Conservation (phyloP, 768 basidiomycete species). For the Amanita pseudoporphyria region DNA sequence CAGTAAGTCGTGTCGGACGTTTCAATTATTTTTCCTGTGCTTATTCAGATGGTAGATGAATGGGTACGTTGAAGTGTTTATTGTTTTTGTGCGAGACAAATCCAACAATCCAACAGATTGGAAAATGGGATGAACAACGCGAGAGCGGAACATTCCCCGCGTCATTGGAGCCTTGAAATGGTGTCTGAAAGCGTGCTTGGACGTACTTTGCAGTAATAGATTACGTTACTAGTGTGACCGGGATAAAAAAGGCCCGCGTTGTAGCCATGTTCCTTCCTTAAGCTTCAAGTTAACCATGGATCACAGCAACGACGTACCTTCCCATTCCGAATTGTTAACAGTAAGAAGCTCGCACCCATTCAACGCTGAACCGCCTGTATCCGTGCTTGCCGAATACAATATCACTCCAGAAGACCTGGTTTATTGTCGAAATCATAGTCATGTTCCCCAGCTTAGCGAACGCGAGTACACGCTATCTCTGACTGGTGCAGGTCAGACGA, state of each 20-base stretch:
- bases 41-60: conserved; percentile 49
- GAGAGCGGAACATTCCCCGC: conserved; percentile 90
- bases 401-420: conserved; percentile 55
- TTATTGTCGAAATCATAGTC: conserved; percentile 67
- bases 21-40: conserved; percentile 1
- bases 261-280: no score
- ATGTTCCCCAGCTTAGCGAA: conserved; percentile 40
- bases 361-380: conserved; percentile 59
- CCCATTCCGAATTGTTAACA: conserved; percentile 36
- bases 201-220: neutral
- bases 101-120: conserved; percentile 38
- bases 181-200: neutral
- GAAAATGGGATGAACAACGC: conserved; percentile 91
- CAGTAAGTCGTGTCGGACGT: conserved; percentile 38
- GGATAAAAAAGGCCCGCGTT: neutral
- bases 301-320: conserved; percentile 37
- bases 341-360: conserved; percentile 42
- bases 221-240: neutral
- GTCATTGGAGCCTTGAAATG: conserved; percentile 56
- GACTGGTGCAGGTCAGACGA: conserved; percentile 23
- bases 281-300: conserved; percentile 25
- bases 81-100: neutral
- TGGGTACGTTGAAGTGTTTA: conserved; percentile 49
- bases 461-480: conserved; percentile 32
- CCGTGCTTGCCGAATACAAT: conserved; percentile 46